These are phyloP conservation scores for Globisporangium nodosum DNA, from an alignment of 352 stramenopile genomes.

Conservation along the genomic window DNA sequence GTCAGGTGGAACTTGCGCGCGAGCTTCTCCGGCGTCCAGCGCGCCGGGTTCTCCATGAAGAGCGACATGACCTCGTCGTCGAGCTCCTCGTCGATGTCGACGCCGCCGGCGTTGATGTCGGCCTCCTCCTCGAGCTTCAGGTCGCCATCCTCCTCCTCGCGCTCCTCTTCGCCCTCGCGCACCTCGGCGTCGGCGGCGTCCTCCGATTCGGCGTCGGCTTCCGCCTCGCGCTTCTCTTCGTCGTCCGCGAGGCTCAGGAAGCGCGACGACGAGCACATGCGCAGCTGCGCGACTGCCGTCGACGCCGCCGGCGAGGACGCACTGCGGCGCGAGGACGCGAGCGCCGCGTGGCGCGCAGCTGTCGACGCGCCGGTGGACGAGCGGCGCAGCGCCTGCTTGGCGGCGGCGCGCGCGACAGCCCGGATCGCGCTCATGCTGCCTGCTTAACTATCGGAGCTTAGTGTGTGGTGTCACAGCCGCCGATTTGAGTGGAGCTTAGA, in stretches of 20 bases:
- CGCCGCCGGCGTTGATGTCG: constrained; percentile 69
- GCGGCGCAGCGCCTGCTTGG: constrained; percentile 11
- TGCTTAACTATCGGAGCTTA: neutral
- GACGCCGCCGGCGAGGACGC: neutral
- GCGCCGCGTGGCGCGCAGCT: neutral
- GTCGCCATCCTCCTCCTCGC: constrained; percentile 55
- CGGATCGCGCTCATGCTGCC: constrained; percentile 20
- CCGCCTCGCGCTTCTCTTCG: constrained; percentile 26
- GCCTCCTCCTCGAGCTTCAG: constrained; percentile 50
- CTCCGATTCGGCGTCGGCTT: constrained; percentile 13
- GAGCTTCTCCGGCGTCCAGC: constrained; percentile 83
- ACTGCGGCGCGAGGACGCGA: neutral
- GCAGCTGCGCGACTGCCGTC: constrained; percentile 11
- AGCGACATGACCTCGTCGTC: constrained; percentile 74
- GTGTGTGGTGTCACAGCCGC: neutral
- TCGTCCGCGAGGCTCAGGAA: constrained; percentile 74
- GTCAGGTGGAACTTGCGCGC: constrained; percentile 66
- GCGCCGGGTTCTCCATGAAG: constrained; percentile 83
- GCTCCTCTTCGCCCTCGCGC: constrained; percentile 22
- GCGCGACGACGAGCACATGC: constrained; percentile 51
- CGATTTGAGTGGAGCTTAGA: neutral
- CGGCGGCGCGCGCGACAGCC: constrained; percentile 16
- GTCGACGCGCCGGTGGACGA: neutral
- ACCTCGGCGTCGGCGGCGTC: constrained; percentile 12
- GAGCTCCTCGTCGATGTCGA: constrained; percentile 64